A percentile compares a stretch with the other conserved stretches of the same genome.
These are phyloP conservation scores for Artemisia argyi DNA, from an alignment of 129 eudicot species.

Conservation along the genomic window DNA sequence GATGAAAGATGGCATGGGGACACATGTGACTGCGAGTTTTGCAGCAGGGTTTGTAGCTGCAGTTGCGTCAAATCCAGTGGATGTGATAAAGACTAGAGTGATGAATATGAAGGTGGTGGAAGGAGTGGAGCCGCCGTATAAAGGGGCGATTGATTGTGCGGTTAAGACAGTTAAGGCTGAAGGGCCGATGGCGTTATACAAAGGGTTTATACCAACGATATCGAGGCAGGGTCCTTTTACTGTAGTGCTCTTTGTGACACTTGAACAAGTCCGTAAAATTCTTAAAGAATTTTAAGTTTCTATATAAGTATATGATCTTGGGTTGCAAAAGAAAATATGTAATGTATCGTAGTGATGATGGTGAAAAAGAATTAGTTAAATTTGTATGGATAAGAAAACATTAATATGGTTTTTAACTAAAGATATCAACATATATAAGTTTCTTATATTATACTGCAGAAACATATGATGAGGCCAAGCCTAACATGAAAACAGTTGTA, in stretches of 20 bases:
- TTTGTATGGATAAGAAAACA: background rate
- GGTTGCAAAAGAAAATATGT: background rate
- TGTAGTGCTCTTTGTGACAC: slow-evolving; percentile 68
- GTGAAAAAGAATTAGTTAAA: background rate
- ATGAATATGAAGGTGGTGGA: slow-evolving; percentile 80
- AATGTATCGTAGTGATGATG: background rate
- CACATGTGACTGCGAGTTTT: slow-evolving; percentile 78
- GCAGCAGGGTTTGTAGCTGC: slow-evolving; percentile 85
- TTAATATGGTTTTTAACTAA: background rate
- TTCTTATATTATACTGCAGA: background rate
- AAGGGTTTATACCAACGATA: slow-evolving; percentile 74
- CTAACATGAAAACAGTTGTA: no score
- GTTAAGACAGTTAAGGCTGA: slow-evolving; percentile 58
- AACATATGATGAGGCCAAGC: no score
- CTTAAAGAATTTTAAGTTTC: slow-evolving; percentile 48
- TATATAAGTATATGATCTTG: background rate
- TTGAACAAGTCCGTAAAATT: slow-evolving; percentile 72
- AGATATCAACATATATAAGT: background rate
- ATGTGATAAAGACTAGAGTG: slow-evolving; percentile 79
- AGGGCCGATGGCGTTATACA: slow-evolving; percentile 73
- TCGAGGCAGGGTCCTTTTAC: slow-evolving; percentile 83
- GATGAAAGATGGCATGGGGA: slow-evolving; percentile 69
- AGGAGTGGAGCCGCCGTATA: slow-evolving; percentile 55
- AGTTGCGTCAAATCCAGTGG: slow-evolving; percentile 74
- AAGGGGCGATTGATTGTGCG: slow-evolving; percentile 73